Evolutionary conservation across 345 rosid species (phyloP).

Genomic region (Citrus sp.): DNA sequence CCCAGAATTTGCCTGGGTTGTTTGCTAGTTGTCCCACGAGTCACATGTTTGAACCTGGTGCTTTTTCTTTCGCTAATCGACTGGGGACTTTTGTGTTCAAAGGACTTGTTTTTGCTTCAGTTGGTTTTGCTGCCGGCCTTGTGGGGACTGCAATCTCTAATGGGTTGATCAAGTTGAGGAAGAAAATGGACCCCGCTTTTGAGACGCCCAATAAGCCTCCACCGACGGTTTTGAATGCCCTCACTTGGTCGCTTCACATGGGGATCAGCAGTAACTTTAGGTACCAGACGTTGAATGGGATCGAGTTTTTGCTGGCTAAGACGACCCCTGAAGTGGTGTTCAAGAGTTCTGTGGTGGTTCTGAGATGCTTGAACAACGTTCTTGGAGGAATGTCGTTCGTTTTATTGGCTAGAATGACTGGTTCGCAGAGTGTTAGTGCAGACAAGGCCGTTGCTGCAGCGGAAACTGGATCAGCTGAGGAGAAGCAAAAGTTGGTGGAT

Average conservation of each 20-base stretch:
- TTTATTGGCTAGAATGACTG: conserved; percentile 85
- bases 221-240: conserved; percentile 72
- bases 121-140: conserved; percentile 91
- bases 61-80: conserved; percentile 46
- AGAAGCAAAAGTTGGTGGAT: conserved; percentile 36
- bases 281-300: conserved; percentile 85
- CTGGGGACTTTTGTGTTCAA: conserved; percentile 79
- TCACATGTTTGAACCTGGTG: conserved; percentile 90
- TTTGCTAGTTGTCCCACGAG: conserved; percentile 78
- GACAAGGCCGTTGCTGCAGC: conserved; percentile 10
- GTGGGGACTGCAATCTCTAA: conserved; percentile 83
- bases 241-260: conserved; percentile 94
- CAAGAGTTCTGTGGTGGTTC: conserved; percentile 76
- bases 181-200: conserved; percentile 90
- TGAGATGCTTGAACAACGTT: conserved; percentile 76
- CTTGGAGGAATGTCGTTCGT: conserved; percentile 96
- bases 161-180: conserved; percentile 79
- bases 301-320: conserved; percentile 69
- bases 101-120: conserved; percentile 79
- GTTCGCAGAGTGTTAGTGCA: conserved; percentile 63
- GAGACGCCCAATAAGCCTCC: conserved; percentile 94
- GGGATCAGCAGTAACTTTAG: conserved; percentile 88
- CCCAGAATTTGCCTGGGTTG: conserved; percentile 57
- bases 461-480: conserved; percentile 19
- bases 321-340: conserved; percentile 57